Percentiles rank a stretch among this genome's conserved stretches.
Conservation (phyloP, 2,329 filamentous ascomycete species). For the Alternaria brassicae region DNA sequence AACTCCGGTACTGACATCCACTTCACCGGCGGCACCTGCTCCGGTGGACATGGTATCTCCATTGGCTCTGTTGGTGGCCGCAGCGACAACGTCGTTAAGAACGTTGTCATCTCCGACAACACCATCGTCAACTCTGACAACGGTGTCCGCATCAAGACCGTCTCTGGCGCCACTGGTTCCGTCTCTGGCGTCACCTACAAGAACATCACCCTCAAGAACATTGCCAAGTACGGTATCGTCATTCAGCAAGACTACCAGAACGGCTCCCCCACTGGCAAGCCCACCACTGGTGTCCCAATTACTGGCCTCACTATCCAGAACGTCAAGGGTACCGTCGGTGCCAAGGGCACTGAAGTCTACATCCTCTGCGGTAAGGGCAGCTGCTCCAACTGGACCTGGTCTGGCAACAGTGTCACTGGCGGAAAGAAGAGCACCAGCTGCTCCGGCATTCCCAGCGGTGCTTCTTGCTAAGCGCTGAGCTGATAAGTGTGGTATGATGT, state of each 20-base stretch:
- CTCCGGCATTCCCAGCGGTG: conserved; percentile 46
- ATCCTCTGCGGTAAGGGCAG: conserved; percentile 63
- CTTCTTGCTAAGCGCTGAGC: conserved; percentile 39
- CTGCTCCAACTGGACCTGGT: conserved; percentile 64
- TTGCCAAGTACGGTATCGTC: conserved; percentile 60
- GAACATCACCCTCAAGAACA: conserved; percentile 56
- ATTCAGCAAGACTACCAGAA: conserved; percentile 63
- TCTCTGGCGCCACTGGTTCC: conserved; percentile 59
- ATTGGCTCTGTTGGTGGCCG: conserved; percentile 67
- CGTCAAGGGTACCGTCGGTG: conserved; percentile 51
- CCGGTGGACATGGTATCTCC: conserved; percentile 64
- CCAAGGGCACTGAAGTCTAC: conserved; percentile 54
- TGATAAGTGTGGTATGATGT: neutral
- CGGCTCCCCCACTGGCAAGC: conserved; percentile 52
- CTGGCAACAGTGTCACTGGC: conserved; percentile 49
- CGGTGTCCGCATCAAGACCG: conserved; percentile 66
- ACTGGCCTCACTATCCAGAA: conserved; percentile 52
- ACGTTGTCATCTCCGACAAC: conserved; percentile 59
- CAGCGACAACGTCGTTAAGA: conserved; percentile 61
- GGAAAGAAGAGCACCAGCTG: conserved; percentile 49
- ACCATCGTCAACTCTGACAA: conserved; percentile 62
- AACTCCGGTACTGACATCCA: conserved; percentile 60
- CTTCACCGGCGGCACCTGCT: conserved; percentile 54
- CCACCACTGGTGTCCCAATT: conserved; percentile 58
- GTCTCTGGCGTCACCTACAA: conserved; percentile 58